Evolutionary conservation across 2,329 filamentous ascomycete species (phyloP).

Genomic region (Fonsecaea monophora): DNA sequence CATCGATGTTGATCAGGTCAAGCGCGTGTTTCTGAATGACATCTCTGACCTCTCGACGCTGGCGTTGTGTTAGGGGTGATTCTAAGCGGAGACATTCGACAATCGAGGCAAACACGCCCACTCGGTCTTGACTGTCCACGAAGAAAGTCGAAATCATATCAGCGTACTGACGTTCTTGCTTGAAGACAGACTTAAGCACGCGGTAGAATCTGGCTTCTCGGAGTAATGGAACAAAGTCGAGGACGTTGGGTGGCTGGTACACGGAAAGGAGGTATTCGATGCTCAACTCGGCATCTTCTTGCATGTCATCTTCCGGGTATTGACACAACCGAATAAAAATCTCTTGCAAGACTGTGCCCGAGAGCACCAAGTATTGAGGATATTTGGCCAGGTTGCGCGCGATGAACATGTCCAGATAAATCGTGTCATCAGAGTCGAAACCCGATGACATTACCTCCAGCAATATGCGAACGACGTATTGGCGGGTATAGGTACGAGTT

Average conservation of each 20-base stretch:
- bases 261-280: conserved; percentile 92
- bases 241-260: conserved; percentile 85
- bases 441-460: conserved; percentile 84
- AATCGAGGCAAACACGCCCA: conserved; percentile 79
- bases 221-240: conserved; percentile 77
- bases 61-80: conserved; percentile 69
- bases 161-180: conserved; percentile 77
- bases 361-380: conserved; percentile 89
- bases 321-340: conserved; percentile 83
- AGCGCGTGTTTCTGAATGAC: conserved; percentile 70
- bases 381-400: conserved; percentile 96
- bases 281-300: conserved; percentile 95
- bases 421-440: conserved; percentile 80
- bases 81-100: conserved; percentile 73
- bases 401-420: conserved; percentile 98
- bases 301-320: conserved; percentile 79
- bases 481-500: conserved; percentile 62
- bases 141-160: conserved; percentile 82
- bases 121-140: conserved; percentile 78
- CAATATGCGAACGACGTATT: conserved; percentile 90
- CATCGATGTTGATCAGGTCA: conserved; percentile 71
- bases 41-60: conserved; percentile 72
- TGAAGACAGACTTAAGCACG: conserved; percentile 88
- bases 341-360: conserved; percentile 81
- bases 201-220: conserved; percentile 83